A percentile compares a stretch with the other conserved stretches of the same genome.
Conservation (phyloP, 2,329 filamentous ascomycete genomes). For the Hypoxylon sp. region DNA sequence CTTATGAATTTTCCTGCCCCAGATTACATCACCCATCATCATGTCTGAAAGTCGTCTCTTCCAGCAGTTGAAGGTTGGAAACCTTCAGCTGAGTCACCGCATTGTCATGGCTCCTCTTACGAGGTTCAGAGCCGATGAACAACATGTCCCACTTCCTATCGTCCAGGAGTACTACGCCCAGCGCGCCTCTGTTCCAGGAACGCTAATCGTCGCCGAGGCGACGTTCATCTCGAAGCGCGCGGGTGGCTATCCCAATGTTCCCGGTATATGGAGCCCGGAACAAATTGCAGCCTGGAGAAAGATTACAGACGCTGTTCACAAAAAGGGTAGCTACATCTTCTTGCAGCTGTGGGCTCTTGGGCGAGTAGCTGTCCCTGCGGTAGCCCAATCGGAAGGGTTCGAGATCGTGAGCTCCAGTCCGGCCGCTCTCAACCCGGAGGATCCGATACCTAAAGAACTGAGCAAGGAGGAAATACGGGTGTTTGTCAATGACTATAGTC, state of each 20-base stretch:
- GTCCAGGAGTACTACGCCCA: conserved; percentile 53
- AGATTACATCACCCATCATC: too few species aligned
- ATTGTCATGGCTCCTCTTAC: conserved; percentile 65
- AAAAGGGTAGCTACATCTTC: conserved; percentile 70
- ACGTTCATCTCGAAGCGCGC: conserved; percentile 64
- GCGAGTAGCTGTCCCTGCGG: conserved; percentile 59
- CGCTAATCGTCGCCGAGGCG: conserved; percentile 69
- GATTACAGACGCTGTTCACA: conserved; percentile 71
- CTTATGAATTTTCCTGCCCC: too few species aligned
- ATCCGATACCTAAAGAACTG: conserved; percentile 69
- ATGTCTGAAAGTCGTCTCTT: conserved; percentile 40
- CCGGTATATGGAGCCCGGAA: conserved; percentile 67
- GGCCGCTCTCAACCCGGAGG: conserved; percentile 38
- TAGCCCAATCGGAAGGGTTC: conserved; percentile 35
- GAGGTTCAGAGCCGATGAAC: conserved; percentile 62
- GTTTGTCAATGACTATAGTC: conserved; percentile 72
- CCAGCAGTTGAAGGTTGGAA: conserved; percentile 47
- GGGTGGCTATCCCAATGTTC: conserved; percentile 63
- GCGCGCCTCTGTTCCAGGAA: conserved; percentile 50
- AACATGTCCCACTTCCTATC: conserved; percentile 58
- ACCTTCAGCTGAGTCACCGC: conserved; percentile 42
- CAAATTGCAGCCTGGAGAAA: conserved; percentile 70
- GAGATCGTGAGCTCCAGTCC: conserved; percentile 53
- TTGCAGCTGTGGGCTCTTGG: conserved; percentile 72
- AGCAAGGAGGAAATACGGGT: conserved; percentile 74